These are phyloP conservation scores for Exsudoporus frostii DNA, from an alignment of 768 basidiomycete species.

Conservation along the genomic window DNA sequence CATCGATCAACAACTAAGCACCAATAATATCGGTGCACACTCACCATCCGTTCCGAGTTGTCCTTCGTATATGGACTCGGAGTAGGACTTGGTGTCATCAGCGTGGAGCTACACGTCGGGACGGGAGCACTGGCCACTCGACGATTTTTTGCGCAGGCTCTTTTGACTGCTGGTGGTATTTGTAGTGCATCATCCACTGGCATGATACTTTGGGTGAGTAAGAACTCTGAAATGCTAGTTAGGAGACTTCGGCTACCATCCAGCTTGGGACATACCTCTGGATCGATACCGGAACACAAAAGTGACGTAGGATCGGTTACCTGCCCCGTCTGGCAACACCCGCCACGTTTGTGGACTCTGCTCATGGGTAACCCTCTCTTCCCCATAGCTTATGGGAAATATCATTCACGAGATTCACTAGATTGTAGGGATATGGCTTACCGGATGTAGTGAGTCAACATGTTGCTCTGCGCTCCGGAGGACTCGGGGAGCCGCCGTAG, in stretches of 20 bases:
- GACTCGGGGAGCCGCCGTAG: constrained; percentile 38
- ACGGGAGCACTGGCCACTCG: constrained; percentile 29
- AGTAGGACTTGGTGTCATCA: constrained; percentile 5
- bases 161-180: constrained; percentile 5
- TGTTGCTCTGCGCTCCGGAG: constrained; percentile 34
- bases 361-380: constrained; percentile 35
- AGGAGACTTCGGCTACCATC: background rate
- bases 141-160: constrained; percentile 27
- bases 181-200: constrained; percentile 26
- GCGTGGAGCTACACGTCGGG: background rate
- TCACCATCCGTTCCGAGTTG: constrained; percentile 6
- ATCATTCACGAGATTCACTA: constrained; percentile 1
- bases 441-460: constrained; percentile 48
- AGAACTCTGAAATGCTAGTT: constrained; percentile 39
- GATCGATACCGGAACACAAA: constrained; percentile 68
- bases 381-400: constrained; percentile 45
- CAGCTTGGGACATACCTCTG: constrained; percentile 36
- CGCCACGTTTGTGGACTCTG: constrained; percentile 54
- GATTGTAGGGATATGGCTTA: constrained; percentile 22
- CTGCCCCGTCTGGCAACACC: constrained; percentile 42
- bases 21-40: background rate
- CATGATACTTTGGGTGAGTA: constrained; percentile 52
- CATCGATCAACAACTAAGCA: background rate
- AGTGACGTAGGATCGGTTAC: constrained; percentile 50
- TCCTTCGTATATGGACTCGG: constrained; percentile 1